Conservation (phyloP, 305 asterid genomes). For the Solanum chacoense region DNA sequence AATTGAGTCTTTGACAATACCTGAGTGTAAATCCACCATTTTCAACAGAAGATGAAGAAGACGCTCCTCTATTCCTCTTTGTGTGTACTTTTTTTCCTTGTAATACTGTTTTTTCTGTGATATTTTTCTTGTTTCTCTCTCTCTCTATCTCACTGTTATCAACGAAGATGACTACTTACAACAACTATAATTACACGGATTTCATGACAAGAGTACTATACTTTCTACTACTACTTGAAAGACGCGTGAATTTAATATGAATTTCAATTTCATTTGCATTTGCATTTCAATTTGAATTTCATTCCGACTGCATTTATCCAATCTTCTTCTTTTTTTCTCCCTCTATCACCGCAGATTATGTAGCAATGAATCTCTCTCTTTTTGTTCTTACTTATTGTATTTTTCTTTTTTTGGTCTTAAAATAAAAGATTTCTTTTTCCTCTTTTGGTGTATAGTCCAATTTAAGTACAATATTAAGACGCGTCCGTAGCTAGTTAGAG, state of each 20-base stretch:
- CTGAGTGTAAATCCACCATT: background rate
- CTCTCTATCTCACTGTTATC: slow-evolving; percentile 6
- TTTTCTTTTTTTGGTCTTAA: background rate
- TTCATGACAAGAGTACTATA: slow-evolving; percentile 33
- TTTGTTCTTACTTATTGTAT: background rate
- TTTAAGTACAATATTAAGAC: background rate
- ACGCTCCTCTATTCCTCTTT: background rate
- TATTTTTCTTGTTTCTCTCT: background rate
- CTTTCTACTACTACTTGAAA: slow-evolving; percentile 11
- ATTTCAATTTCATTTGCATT: slow-evolving; percentile 23
- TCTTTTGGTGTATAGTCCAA: background rate
- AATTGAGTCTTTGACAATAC: slow-evolving; percentile 13
- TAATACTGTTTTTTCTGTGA: background rate
- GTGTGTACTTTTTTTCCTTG: background rate
- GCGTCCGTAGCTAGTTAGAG: background rate
- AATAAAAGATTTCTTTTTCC: background rate
- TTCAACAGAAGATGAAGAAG: background rate
- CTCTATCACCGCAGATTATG: slow-evolving; percentile 66
- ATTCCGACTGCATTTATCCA: slow-evolving; percentile 50
- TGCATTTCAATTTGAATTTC: slow-evolving; percentile 46
- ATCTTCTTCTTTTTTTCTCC: background rate
- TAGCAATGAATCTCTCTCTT: slow-evolving; percentile 32
- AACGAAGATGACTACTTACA: background rate
- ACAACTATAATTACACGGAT: slow-evolving; percentile 32
- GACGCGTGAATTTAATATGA: slow-evolving; percentile 66